Conservation (phyloP, 495 filamentous ascomycete species). For the Peziza echinospora region DNA sequence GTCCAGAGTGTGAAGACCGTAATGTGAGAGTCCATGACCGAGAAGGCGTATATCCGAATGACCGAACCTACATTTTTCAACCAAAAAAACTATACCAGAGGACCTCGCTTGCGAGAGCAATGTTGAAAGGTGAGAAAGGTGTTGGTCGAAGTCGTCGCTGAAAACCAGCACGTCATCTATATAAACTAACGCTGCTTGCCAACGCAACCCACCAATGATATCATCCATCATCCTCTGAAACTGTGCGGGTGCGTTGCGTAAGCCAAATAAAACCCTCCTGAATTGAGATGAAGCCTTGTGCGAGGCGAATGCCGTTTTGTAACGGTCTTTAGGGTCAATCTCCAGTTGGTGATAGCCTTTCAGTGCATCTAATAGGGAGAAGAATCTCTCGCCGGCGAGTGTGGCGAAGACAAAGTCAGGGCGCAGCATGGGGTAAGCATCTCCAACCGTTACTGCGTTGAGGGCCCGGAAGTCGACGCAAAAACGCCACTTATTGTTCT, state of each 20-base stretch:
- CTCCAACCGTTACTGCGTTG: neutral
- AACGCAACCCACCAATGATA: neutral
- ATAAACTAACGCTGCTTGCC: conserved; percentile 2
- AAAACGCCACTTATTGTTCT: conserved; percentile 2
- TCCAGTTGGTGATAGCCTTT: neutral
- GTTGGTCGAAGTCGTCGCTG: neutral
- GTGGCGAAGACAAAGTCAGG: neutral
- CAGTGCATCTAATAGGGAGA: neutral
- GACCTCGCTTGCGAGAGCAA: neutral
- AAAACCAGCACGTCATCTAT: neutral
- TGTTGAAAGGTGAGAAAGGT: neutral
- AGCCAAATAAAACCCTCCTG: neutral
- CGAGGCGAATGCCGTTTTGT: neutral
- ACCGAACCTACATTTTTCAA: neutral
- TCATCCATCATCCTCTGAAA: conserved; percentile 5
- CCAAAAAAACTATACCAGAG: neutral
- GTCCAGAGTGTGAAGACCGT: conserved; percentile 1
- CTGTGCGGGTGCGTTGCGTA: neutral
- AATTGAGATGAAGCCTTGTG: neutral
- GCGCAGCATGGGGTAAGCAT: neutral
- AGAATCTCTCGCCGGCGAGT: neutral
- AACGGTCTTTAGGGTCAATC: neutral
- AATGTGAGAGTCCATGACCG: neutral
- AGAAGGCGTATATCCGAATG: neutral
- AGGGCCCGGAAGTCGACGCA: conserved; percentile 1